A percentile compares a stretch with the other conserved stretches of the same genome.
These are phyloP conservation scores for Galerina sulciceps DNA, from an alignment of 768 basidiomycete genomes.

Conservation along the genomic window DNA sequence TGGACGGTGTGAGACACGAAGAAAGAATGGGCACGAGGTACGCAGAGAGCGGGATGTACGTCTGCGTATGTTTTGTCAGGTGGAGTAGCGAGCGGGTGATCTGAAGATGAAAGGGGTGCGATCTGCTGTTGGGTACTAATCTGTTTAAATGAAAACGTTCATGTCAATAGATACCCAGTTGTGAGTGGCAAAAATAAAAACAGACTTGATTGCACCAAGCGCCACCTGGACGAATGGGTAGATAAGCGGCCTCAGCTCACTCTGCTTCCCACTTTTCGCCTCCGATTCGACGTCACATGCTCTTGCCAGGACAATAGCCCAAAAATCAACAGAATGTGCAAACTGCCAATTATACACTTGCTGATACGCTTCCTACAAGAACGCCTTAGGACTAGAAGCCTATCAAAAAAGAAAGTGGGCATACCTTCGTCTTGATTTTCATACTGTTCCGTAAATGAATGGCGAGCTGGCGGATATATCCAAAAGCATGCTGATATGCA, in stretches of 20 bases:
- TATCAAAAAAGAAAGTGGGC: conserved; percentile 12
- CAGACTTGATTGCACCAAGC: conserved; percentile 90
- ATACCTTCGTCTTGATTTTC: conserved; percentile 84
- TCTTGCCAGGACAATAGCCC: conserved; percentile 85
- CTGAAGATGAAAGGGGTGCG: conserved; percentile 94
- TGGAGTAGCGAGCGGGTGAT: conserved; percentile 87
- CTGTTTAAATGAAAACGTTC: conserved; percentile 44
- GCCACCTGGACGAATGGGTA: conserved; percentile 96
- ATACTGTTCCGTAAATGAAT: conserved; percentile 91
- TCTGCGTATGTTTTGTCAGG: conserved; percentile 80
- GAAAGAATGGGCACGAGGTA: conserved; percentile 87
- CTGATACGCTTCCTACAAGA: conserved; percentile 79
- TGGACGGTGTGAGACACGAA: conserved; percentile 65
- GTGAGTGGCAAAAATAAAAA: conserved; percentile 14
- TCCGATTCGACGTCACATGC: conserved; percentile 72
- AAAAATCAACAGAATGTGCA: conserved; percentile 95
- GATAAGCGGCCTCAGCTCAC: conserved; percentile 84
- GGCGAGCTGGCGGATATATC: conserved; percentile 93
- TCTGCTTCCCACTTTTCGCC: conserved; percentile 58
- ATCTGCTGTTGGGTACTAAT: conserved; percentile 87
- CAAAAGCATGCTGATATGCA: conserved; percentile 94
- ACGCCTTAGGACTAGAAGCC: conserved; percentile 3
- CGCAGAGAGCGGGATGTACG: conserved; percentile 86
- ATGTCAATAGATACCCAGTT: conserved; percentile 13
- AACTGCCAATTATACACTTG: conserved; percentile 99